A percentile compares a stretch with the other conserved stretches of the same genome.
These are phyloP conservation scores for Pachyrhizus erosus DNA, from an alignment of 306 rosid genomes.

Conservation along the genomic window DNA sequence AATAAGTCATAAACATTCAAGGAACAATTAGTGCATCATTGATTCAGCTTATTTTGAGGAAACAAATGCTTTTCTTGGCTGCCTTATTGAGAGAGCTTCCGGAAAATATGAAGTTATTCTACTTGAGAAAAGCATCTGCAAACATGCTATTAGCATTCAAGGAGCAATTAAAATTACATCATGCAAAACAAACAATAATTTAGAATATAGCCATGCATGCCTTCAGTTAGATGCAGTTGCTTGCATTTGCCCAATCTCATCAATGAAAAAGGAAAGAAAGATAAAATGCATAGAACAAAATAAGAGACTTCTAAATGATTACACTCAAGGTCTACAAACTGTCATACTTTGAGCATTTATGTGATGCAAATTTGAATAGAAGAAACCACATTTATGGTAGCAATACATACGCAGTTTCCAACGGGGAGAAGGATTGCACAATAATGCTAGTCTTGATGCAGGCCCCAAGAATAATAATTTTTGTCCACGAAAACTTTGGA, in stretches of 20 bases:
- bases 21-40: conserved; percentile 20
- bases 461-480: conserved; percentile 82
- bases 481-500: conserved; percentile 81
- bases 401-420: conserved; percentile 70
- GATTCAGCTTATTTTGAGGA: not conserved
- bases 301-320: conserved; percentile 7
- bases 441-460: conserved; percentile 78
- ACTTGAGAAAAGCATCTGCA: not conserved
- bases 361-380: conserved; percentile 32
- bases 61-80: not conserved
- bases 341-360: not conserved
- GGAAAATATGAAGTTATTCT: not conserved
- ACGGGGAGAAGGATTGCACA: conserved; percentile 80
- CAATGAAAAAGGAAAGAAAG: not conserved
- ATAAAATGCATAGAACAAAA: conserved; percentile 5
- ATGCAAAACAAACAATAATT: conserved; percentile 27
- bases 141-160: not conserved
- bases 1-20: conserved; percentile 2
- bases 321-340: conserved; percentile 1
- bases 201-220: not conserved
- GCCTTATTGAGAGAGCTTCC: not conserved
- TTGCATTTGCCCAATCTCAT: conserved; percentile 17
- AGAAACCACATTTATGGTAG: not conserved
- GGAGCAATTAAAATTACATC: not conserved
- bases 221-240: conserved; percentile 30